Percentiles rank a stretch among this genome's conserved stretches.
Conservation (phyloP, 1,284 basidiomycete species). For the Trametes hirsuta region DNA sequence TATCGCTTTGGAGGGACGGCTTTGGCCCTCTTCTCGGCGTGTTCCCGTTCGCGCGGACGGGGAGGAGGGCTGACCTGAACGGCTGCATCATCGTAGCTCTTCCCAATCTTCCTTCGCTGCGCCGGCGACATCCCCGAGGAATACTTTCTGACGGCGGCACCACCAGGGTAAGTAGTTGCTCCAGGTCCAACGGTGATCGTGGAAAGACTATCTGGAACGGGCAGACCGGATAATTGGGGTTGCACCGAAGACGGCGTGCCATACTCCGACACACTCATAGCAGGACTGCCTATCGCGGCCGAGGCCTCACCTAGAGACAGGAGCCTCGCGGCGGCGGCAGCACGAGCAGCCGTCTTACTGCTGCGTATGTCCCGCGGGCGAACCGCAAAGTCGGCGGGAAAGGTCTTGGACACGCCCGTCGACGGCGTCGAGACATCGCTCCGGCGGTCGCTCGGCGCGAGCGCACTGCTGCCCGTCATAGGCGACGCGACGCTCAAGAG, state of each 20-base stretch:
- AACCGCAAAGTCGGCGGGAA: conserved; percentile 13
- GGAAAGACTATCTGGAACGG: neutral
- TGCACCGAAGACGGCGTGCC: conserved; percentile 10
- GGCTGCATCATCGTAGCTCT: conserved; percentile 7
- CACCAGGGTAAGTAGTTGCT: too few relatives aligned
- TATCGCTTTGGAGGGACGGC: neutral
- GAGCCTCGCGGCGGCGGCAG: neutral
- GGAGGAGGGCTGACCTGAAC: conserved; percentile 11
- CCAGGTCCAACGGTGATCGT: too few relatives aligned
- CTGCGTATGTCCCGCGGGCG: conserved; percentile 1
- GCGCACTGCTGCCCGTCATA: conserved; percentile 7
- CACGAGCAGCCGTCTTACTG: neutral
- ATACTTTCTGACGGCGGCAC: neutral
- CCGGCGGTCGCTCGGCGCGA: conserved; percentile 16
- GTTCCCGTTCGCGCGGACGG: neutral
- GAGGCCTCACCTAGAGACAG: neutral
- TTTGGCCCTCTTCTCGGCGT: conserved; percentile 1
- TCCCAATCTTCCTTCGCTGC: neutral
- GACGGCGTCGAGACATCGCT: conserved; percentile 18
- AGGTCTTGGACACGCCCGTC: conserved; percentile 11
- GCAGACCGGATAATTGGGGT: neutral
- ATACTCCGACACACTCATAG: conserved; percentile 8
- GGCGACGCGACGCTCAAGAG: conserved; percentile 5
- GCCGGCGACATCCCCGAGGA: neutral
- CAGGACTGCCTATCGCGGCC: neutral